These are phyloP conservation scores for Chalara sp. DNA, from an alignment of 2,329 filamentous ascomycete species.

Conservation along the genomic window DNA sequence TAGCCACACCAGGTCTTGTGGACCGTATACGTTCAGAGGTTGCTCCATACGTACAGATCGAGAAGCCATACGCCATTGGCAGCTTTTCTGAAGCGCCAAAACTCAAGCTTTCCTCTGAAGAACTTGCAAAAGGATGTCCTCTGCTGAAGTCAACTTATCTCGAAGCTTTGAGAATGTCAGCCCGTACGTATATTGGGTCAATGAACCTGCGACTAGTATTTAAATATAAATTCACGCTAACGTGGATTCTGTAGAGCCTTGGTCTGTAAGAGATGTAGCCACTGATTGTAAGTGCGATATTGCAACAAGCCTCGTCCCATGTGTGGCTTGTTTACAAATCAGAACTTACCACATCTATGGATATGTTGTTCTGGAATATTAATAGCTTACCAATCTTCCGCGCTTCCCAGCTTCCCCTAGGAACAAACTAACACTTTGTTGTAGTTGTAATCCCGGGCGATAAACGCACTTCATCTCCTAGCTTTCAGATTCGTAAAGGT, in stretches of 20 bases:
- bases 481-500: slow-evolving; percentile 34
- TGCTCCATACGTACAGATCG: slow-evolving; percentile 32
- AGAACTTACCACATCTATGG: too few species aligned
- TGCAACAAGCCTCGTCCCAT: background rate
- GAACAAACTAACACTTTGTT: too few species aligned
- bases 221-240: background rate
- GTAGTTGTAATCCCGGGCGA: slow-evolving; percentile 21
- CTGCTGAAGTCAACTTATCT: slow-evolving; percentile 38
- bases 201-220: background rate
- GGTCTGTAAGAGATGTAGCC: slow-evolving; percentile 34
- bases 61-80: slow-evolving; percentile 24
- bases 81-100: slow-evolving; percentile 25
- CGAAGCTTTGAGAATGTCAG: slow-evolving; percentile 38
- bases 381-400: too few species aligned
- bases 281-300: slow-evolving; percentile 26
- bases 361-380: too few species aligned
- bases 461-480: slow-evolving; percentile 22
- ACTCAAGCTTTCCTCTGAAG: slow-evolving; percentile 34
- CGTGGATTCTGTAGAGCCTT: slow-evolving; percentile 20
- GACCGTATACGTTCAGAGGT: slow-evolving; percentile 38
- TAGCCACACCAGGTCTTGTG: slow-evolving; percentile 33
- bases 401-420: too few species aligned
- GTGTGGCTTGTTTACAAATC: too few species aligned
- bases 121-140: slow-evolving; percentile 35
- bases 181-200: slow-evolving; percentile 10